phyloP scores from a whole-genome alignment of 2,329 filamentous ascomycete genomes.

The Neonectria faginata region DNA sequence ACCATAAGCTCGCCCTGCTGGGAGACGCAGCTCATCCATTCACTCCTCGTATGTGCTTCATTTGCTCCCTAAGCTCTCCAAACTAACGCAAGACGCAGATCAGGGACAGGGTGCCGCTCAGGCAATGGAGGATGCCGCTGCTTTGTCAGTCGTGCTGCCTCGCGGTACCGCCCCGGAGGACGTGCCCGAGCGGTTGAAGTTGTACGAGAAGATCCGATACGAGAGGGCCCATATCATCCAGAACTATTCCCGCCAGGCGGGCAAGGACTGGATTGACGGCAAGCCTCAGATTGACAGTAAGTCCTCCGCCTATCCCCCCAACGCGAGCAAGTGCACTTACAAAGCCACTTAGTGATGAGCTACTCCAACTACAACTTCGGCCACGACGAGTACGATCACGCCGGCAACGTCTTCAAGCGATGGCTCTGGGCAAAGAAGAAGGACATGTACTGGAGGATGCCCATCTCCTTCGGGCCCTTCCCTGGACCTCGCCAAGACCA shows the following conservation, averaged over 20 bases:
- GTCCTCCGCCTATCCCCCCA: not conserved
- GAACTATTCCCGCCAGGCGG: constrained; percentile 65
- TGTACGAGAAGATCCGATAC: constrained; percentile 70
- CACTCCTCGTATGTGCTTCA: constrained; percentile 55
- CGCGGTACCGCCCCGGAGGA: constrained; percentile 56
- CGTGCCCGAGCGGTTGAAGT: constrained; percentile 65
- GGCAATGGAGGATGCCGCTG: constrained; percentile 75
- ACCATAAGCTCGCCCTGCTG: constrained; percentile 67
- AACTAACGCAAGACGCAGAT: constrained; percentile 24
- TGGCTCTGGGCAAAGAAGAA: constrained; percentile 34
- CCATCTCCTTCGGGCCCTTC: constrained; percentile 42
- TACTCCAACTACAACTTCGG: constrained; percentile 38
- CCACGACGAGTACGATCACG: constrained; percentile 40
- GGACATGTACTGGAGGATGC: constrained; percentile 37
- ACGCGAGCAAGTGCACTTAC: constrained; percentile 4
- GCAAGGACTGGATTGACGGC: constrained; percentile 43
- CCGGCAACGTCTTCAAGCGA: constrained; percentile 28
- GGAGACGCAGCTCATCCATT: constrained; percentile 79
- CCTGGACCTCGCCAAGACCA: constrained; percentile 34
- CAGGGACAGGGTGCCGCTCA: constrained; percentile 62
- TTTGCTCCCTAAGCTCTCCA: too few relatives aligned
- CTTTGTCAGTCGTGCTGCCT: constrained; percentile 68
- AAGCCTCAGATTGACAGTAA: constrained; percentile 33
- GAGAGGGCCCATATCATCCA: constrained; percentile 69
- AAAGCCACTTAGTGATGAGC: constrained; percentile 24